Percentiles rank a stretch among this genome's conserved stretches.
These are phyloP conservation scores for Spongiforma sp. DNA, from an alignment of 1,284 basidiomycete genomes.

Conservation along the genomic window DNA sequence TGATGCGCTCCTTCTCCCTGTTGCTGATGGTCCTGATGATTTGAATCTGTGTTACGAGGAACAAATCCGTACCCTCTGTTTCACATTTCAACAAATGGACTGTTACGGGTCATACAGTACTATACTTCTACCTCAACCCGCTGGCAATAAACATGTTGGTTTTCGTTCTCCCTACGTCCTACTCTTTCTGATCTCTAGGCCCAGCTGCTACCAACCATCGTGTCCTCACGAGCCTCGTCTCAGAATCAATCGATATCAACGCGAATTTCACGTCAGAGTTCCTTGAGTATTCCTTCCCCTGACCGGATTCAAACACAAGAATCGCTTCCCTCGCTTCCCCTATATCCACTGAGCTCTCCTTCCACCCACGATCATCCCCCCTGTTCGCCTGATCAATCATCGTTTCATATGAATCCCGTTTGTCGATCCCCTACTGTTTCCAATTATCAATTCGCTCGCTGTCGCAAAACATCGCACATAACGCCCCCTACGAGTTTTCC, in stretches of 20 bases:
- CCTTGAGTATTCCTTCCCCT: too few relatives aligned
- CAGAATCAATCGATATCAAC: constrained; percentile 28
- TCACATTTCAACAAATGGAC: constrained; percentile 40
- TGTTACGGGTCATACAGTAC: constrained; percentile 21
- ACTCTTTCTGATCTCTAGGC: too few relatives aligned
- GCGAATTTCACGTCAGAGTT: too few relatives aligned
- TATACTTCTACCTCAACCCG: neutral
- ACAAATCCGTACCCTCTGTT: constrained; percentile 34
- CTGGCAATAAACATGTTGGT: constrained; percentile 18
- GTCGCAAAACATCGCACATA: constrained; percentile 32
- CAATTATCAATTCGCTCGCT: constrained; percentile 31
- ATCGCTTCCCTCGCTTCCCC: too few relatives aligned
- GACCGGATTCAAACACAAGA: too few relatives aligned
- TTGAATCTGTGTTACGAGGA: too few relatives aligned
- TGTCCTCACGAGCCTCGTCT: constrained; percentile 34
- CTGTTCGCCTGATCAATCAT: too few relatives aligned
- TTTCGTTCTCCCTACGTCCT: neutral
- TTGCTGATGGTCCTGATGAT: too few relatives aligned
- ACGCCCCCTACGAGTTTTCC: constrained; percentile 27
- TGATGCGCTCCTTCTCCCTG: too few relatives aligned
- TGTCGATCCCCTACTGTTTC: constrained; percentile 37
- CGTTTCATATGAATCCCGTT: too few relatives aligned
- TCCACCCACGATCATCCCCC: neutral
- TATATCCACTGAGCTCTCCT: constrained; percentile 5
- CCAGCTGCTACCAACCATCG: constrained; percentile 36